Conservation (phyloP, 2,329 filamentous ascomycete species). For the Microsporum audouinii region DNA sequence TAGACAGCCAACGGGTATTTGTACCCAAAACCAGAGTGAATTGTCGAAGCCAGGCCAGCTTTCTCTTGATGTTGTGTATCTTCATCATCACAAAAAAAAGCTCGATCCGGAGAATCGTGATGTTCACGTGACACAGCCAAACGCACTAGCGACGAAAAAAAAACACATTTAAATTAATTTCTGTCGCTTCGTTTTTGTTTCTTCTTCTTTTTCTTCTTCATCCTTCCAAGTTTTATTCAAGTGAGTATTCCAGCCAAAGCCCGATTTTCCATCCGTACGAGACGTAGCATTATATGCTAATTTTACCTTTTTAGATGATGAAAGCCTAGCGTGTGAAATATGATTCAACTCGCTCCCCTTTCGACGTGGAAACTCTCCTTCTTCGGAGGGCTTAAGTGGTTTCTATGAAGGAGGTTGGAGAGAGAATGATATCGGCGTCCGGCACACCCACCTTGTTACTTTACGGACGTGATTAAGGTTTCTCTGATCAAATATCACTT, state of each 20-base stretch:
- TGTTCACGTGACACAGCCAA: background rate
- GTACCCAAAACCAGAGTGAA: background rate
- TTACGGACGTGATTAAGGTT: constrained; percentile 94
- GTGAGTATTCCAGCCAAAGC: constrained; percentile 48
- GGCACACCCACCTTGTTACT: constrained; percentile 98
- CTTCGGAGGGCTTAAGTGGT: constrained; percentile 77
- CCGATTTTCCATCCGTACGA: constrained; percentile 11
- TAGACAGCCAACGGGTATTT: background rate
- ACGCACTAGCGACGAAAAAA: background rate
- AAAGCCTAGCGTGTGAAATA: constrained; percentile 94
- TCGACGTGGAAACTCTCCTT: constrained; percentile 69
- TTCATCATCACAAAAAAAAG: background rate
- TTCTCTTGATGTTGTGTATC: too few relatives aligned
- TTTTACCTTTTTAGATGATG: constrained; percentile 64
- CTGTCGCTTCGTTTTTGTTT: constrained; percentile 16
- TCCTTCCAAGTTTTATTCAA: constrained; percentile 99
- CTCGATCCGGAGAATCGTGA: background rate
- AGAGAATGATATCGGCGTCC: constrained; percentile 96
- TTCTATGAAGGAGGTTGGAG: constrained; percentile 52
- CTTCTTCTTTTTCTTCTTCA: constrained; percentile 53
- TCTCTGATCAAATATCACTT: constrained; percentile 67
- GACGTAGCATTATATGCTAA: background rate
- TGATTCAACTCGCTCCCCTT: constrained; percentile 61
- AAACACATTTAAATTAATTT: constrained; percentile 2
- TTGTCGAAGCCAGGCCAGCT: background rate